Percentiles rank a stretch among this genome's conserved stretches.
These are phyloP conservation scores for Penicillium maclennaniae DNA, from an alignment of 495 filamentous ascomycete species.

Conservation along the genomic window DNA sequence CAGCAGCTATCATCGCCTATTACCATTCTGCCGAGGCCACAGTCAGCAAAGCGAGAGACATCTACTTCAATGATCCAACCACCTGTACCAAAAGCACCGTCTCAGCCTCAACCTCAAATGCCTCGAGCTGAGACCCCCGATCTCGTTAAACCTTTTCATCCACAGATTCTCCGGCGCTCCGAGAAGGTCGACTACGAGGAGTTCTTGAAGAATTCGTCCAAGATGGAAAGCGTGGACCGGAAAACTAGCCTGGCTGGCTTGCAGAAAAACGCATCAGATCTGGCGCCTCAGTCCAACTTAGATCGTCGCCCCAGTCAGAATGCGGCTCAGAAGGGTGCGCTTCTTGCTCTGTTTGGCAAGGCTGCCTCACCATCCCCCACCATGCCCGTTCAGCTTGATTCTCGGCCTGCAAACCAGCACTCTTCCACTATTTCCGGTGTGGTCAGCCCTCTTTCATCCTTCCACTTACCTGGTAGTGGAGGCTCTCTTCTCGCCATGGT, in stretches of 20 bases:
- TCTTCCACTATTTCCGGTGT: slow-evolving; percentile 27
- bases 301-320: slow-evolving; percentile 47
- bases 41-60: slow-evolving; percentile 32
- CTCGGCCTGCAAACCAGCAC: slow-evolving; percentile 19
- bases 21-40: slow-evolving; percentile 43
- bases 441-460: slow-evolving; percentile 47
- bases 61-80: slow-evolving; percentile 8
- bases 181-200: slow-evolving; percentile 31
- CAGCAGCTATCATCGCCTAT: slow-evolving; percentile 37
- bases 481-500: slow-evolving; percentile 40
- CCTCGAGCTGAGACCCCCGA: slow-evolving; percentile 24
- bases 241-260: slow-evolving; percentile 13
- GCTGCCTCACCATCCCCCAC: slow-evolving; percentile 28
- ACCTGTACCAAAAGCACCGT: slow-evolving; percentile 12
- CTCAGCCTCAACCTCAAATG: slow-evolving; percentile 14
- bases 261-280: slow-evolving; percentile 1
- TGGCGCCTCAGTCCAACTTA: slow-evolving; percentile 17
- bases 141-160: slow-evolving; percentile 51
- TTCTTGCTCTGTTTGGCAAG: slow-evolving; percentile 73
- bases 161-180: slow-evolving; percentile 56
- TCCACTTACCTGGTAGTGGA: slow-evolving; percentile 31
- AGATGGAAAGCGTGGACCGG: slow-evolving; percentile 5
- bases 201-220: slow-evolving; percentile 13
- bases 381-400: slow-evolving; percentile 21
- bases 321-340: slow-evolving; percentile 59